Evolutionary conservation across 768 basidiomycete genomes (phyloP), one percentile per base, ranked within the genome.

Genomic region (Austroboletus festivus): DNA sequence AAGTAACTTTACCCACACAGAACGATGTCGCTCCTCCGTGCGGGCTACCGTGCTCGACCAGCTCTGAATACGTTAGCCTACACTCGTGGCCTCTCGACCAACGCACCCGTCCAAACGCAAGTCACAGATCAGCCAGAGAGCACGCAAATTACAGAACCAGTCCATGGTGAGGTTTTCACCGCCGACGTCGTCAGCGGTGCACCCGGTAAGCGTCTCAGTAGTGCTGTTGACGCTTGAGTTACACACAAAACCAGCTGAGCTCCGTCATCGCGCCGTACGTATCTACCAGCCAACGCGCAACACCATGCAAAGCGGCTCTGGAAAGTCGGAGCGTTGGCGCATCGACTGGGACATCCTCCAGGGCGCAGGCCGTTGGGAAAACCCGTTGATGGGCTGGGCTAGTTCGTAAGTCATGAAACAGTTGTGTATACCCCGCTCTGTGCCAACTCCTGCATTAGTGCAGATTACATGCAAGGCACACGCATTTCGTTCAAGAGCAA

Each of bases 301-400:
- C 57, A 94, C 94, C 3, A 97, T 95, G 83, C 93, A 97, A 70
- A 93, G 91, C 46, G 95, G 91, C 42, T 78, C 83, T 35, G 84
- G 82, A 44, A 93, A 93, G 69, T 80, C 82, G 11, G 80, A 86
- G 56, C 83, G 87, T 58, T 99, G 95, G 95, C 76, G 91, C 55
- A 82, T 99, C 61, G 95, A 98, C 68, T 98, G 85, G 75, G 95
- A 98, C 60, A 83, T 83, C 48, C 73, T 97, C n/a, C 82, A 81
- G 49, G 92, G 94, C 28, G 84, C 80, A 23, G 93, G 90, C 12
- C 79, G 95, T 44, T 99, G 95, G 95, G 93, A 97, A 77, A 99
- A 98, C 63, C 91, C 92, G 4, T 67, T 99, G 56, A 99, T 98
- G 91, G 95, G 95, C 38, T 99, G 81, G 76, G 94, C 93, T 0